Percentiles rank a stretch among this genome's conserved stretches.
These are phyloP conservation scores for Termitomyces bulborhizus DNA, from an alignment of 768 basidiomycete genomes.

Conservation along the genomic window DNA sequence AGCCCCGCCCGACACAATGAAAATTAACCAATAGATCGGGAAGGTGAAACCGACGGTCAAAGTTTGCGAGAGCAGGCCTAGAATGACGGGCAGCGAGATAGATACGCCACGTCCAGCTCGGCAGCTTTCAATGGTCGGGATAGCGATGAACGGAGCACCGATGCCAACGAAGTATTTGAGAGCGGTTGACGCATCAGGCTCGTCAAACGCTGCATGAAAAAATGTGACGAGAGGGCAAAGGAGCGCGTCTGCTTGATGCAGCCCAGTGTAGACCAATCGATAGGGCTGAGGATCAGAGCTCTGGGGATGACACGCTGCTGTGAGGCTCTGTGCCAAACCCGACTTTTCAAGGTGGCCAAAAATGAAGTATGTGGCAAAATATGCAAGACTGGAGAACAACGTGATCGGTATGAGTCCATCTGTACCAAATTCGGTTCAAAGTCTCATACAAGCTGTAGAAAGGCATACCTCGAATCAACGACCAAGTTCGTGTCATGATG, in stretches of 20 bases:
- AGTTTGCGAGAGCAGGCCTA: constrained; percentile 35
- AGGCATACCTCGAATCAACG: constrained; percentile 4
- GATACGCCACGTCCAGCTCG: constrained; percentile 27
- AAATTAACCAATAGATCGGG: constrained; percentile 43
- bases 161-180: constrained; percentile 32
- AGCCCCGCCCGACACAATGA: constrained; percentile 33
- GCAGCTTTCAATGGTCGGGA: constrained; percentile 39
- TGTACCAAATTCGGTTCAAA: background rate
- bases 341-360: constrained; percentile 26
- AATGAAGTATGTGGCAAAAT: constrained; percentile 27
- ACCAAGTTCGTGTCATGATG: constrained; percentile 8
- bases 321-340: constrained; percentile 21
- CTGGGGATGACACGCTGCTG: constrained; percentile 25
- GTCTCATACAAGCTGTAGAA: background rate
- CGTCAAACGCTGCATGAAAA: constrained; percentile 38
- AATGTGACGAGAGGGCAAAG: constrained; percentile 41
- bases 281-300: constrained; percentile 20
- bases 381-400: constrained; percentile 32
- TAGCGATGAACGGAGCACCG: constrained; percentile 28
- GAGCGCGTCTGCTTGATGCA: constrained; percentile 25
- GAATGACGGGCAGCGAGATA: constrained; percentile 34
- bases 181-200: constrained; percentile 21
- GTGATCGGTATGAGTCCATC: constrained; percentile 25
- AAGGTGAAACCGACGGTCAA: constrained; percentile 35
- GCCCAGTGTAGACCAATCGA: constrained; percentile 33